Conservation (phyloP, 2,329 filamentous ascomycete species). For the Aspergillus phoenicis region DNA sequence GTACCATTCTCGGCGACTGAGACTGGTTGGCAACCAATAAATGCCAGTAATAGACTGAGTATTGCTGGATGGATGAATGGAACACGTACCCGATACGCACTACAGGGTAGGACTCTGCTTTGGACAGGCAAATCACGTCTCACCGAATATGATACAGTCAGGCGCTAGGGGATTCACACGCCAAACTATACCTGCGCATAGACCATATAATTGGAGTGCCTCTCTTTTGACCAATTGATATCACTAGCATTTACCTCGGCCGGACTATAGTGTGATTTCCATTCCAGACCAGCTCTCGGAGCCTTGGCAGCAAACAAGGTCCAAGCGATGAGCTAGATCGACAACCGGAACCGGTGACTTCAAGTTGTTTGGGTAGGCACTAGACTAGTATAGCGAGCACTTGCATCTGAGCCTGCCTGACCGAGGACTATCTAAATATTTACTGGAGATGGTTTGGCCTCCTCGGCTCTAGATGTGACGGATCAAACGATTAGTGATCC, state of each 20-base stretch:
- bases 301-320: conserved; percentile 2
- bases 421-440: no score
- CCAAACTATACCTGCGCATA: background rate
- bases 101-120: background rate
- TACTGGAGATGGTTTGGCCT: background rate
- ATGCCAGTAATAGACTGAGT: background rate
- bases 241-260: background rate
- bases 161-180: background rate
- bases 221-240: background rate
- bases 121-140: background rate
- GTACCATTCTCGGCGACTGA: background rate
- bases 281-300: background rate
- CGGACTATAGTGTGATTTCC: background rate
- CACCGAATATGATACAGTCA: background rate
- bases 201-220: background rate
- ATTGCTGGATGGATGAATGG: background rate
- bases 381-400: background rate
- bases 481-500: background rate
- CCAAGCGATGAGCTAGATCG: background rate
- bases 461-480: conserved; percentile 1
- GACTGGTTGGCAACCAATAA: background rate
- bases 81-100: background rate
- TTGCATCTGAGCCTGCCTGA: background rate
- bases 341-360: background rate
- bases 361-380: background rate